These are phyloP conservation scores for Aspergillus transmontanensis DNA, from an alignment of 2,329 filamentous ascomycete genomes.

Conservation along the genomic window DNA sequence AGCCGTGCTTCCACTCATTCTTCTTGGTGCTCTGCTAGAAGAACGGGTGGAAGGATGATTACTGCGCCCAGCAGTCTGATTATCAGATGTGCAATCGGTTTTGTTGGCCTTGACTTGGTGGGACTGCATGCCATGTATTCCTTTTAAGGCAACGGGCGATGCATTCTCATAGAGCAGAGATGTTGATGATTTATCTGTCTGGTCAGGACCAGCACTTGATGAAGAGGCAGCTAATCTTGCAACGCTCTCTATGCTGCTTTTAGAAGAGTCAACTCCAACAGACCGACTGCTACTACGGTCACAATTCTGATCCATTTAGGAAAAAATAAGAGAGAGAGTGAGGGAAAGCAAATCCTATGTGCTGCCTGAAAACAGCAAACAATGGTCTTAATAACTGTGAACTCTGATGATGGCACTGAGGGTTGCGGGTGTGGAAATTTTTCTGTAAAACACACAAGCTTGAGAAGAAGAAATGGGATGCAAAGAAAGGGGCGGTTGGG, in stretches of 20 bases:
- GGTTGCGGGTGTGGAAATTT: not conserved
- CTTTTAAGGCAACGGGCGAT: slow-evolving; percentile 18
- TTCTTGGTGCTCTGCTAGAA: slow-evolving; percentile 69
- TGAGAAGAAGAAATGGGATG: not conserved
- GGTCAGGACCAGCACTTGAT: slow-evolving; percentile 12
- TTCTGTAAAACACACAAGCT: not conserved
- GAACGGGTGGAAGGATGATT: slow-evolving; percentile 50
- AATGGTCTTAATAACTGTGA: not conserved
- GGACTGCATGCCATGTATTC: slow-evolving; percentile 11
- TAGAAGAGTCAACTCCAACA: not conserved
- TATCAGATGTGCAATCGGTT: slow-evolving; percentile 27
- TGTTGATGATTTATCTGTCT: slow-evolving; percentile 18
- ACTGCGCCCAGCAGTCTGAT: slow-evolving; percentile 38
- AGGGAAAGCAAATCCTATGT: not conserved
- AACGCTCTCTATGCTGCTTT: slow-evolving; percentile 8
- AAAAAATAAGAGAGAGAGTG: not conserved
- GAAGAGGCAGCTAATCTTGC: slow-evolving; percentile 5
- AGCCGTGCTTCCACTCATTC: slow-evolving; percentile 80
- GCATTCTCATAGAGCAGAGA: slow-evolving; percentile 20
- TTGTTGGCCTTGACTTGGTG: slow-evolving; percentile 21
- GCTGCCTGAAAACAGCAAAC: not conserved
- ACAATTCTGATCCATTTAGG: slow-evolving; percentile 1
- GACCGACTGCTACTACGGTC: not conserved
- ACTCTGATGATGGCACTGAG: not conserved
- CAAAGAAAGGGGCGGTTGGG: not conserved